Evolutionary conservation across 352 stramenopile species (phyloP).

Genomic region (Globisporangium camurandrum): DNA sequence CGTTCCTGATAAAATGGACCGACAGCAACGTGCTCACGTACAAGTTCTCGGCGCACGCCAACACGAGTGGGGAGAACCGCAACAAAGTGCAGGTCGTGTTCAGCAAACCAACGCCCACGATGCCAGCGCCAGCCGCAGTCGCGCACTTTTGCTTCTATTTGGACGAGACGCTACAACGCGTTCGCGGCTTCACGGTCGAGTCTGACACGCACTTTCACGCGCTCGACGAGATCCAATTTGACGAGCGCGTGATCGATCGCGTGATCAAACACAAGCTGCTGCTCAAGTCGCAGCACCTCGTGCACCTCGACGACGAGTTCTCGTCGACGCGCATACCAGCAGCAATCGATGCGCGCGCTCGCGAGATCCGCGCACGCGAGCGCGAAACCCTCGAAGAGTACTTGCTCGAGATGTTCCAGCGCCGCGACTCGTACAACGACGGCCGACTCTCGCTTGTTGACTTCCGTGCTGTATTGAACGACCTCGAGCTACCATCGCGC

Average conservation of each 20-base stretch:
- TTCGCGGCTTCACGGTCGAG: constrained; percentile 53
- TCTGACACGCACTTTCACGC: constrained; percentile 55
- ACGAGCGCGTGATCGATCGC: constrained; percentile 45
- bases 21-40: constrained; percentile 37
- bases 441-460: constrained; percentile 39
- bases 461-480: constrained; percentile 29
- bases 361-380: constrained; percentile 27
- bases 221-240: constrained; percentile 31
- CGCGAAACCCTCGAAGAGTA: constrained; percentile 46
- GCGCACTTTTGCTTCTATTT: constrained; percentile 56
- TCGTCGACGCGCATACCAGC: constrained; percentile 40
- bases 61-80: constrained; percentile 22
- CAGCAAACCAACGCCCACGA: constrained; percentile 41
- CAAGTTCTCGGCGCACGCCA: constrained; percentile 41
- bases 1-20: constrained; percentile 34
- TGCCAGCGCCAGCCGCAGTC: constrained; percentile 32
- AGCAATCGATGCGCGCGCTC: constrained; percentile 24
- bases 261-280: constrained; percentile 52
- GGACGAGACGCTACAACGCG: constrained; percentile 25
- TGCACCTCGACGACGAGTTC: constrained; percentile 58
- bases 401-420: constrained; percentile 52
- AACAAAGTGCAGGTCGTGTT: constrained; percentile 49
- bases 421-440: constrained; percentile 59
- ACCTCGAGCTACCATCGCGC: constrained; percentile 23
- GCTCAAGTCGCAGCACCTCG: constrained; percentile 26